phyloP scores from a whole-genome alignment of 192 early-diverging fungal species.

The Umbelopsis sp. region DNA sequence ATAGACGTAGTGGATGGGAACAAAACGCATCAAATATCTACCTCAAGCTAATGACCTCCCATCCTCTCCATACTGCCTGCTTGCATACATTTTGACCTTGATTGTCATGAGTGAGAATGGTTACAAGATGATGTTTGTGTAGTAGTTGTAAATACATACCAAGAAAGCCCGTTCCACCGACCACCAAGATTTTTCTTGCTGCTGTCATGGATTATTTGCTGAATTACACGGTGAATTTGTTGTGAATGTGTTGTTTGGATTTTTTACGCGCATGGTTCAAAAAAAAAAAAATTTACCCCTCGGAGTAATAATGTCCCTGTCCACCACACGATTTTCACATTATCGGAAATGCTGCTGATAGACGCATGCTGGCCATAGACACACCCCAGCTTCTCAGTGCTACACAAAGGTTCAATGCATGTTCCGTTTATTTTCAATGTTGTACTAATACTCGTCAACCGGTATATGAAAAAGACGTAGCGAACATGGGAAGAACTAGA shows the following conservation, averaged over 20 bases:
- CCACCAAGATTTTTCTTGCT: slow-evolving; percentile 53
- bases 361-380: too few species aligned
- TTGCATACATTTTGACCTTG: slow-evolving; percentile 51
- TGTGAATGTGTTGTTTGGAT: not conserved
- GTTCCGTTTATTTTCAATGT: too few species aligned
- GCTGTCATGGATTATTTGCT: not conserved
- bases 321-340: too few species aligned
- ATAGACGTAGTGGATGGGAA: too few species aligned
- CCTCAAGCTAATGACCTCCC: slow-evolving; percentile 57
- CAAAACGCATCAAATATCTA: slow-evolving; percentile 20
- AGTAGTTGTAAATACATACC: slow-evolving; percentile 35
- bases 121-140: not conserved
- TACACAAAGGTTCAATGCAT: too few species aligned
- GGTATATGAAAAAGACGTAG: too few species aligned
- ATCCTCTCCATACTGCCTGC: slow-evolving; percentile 42
- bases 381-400: too few species aligned
- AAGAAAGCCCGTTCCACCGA: slow-evolving; percentile 63
- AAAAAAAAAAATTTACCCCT: too few species aligned
- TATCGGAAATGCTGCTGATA: too few species aligned
- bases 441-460: too few species aligned
- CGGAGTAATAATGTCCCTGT: too few species aligned
- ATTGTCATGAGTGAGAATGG: not conserved
- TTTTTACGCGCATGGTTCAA: not conserved
- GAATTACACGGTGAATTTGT: not conserved
- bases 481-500: too few species aligned